Conservation (phyloP, 1,284 basidiomycete genomes). For the Lentinula novae-zelandiae region DNA sequence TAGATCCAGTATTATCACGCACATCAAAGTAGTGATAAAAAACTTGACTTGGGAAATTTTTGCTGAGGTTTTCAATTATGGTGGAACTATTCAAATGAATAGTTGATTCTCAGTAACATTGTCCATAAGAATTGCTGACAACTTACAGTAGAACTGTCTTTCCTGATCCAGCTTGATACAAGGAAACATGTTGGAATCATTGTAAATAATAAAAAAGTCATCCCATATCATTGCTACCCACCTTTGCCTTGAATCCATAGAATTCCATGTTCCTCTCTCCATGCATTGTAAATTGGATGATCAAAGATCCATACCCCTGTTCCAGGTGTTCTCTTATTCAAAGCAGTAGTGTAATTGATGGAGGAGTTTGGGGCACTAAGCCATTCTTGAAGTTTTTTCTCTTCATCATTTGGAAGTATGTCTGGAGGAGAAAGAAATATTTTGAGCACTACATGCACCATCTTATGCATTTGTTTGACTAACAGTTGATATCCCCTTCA, state of each 20-base stretch:
- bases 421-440: background rate
- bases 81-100: background rate
- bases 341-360: background rate
- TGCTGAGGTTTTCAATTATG: background rate
- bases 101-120: background rate
- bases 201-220: background rate
- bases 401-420: background rate
- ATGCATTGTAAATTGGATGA: background rate
- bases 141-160: constrained; percentile 15
- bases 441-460: background rate
- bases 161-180: constrained; percentile 5
- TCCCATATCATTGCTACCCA: background rate
- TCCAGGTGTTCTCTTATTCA: background rate
- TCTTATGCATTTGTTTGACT: background rate
- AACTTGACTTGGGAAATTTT: background rate
- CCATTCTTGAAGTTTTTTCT: background rate
- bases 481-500: background rate
- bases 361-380: constrained; percentile 1
- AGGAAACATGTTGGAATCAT: background rate
- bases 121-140: background rate
- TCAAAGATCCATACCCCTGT: constrained; percentile 12
- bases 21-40: constrained; percentile 5
- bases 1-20: background rate
- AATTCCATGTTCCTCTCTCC: constrained; percentile 1
- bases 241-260: constrained; percentile 13